phyloP scores from a whole-genome alignment of 768 basidiomycete genomes.

The Boletus huronensis region DNA sequence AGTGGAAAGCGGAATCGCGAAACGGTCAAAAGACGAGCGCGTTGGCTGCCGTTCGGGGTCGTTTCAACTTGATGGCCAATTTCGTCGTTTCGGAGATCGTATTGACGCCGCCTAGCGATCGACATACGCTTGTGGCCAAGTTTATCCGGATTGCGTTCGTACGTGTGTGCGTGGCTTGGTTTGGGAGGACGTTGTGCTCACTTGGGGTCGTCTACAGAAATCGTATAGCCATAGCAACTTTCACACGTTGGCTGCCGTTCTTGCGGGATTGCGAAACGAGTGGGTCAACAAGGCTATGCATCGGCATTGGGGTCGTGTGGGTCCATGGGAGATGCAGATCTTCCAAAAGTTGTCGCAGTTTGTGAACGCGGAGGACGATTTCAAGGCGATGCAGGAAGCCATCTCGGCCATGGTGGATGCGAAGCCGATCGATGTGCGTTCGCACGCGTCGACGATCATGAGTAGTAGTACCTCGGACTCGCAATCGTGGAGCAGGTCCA shows the following conservation, averaged over 20 bases:
- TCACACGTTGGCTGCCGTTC: conserved; percentile 73
- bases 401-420: conserved; percentile 63
- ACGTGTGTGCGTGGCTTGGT: conserved; percentile 23
- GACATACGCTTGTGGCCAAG: conserved; percentile 65
- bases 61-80: conserved; percentile 82
- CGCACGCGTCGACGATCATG: conserved; percentile 52
- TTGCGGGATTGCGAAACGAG: conserved; percentile 68
- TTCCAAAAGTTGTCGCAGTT: conserved; percentile 69
- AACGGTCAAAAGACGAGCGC: conserved; percentile 63
- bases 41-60: conserved; percentile 67
- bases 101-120: conserved; percentile 62
- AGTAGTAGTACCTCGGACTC: conserved; percentile 44
- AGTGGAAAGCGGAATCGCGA: conserved; percentile 61
- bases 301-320: conserved; percentile 63
- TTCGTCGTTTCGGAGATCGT: conserved; percentile 82
- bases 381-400: conserved; percentile 67
- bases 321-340: conserved; percentile 68
- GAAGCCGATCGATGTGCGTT: conserved; percentile 53
- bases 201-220: conserved; percentile 49
- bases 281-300: conserved; percentile 67
- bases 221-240: conserved; percentile 75
- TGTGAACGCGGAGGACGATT: conserved; percentile 61
- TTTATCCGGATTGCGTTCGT: conserved; percentile 88
- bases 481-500: conserved; percentile 36
- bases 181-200: background rate